Conservation (phyloP, 768 basidiomycete genomes). For the Lactarius pseudohatsudake region DNA sequence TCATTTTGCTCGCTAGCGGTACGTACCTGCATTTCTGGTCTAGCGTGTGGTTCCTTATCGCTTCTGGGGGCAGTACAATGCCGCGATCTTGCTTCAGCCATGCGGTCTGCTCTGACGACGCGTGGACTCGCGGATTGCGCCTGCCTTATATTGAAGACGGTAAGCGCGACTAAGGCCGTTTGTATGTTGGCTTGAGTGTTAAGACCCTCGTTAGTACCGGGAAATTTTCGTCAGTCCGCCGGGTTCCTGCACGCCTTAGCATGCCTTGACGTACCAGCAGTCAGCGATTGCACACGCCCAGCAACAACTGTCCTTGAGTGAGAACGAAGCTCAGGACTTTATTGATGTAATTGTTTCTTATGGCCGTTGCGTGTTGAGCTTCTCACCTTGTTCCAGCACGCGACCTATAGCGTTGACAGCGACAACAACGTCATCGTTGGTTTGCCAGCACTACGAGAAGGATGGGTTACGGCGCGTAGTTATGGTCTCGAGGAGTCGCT, state of each 20-base stretch:
- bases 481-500: slow-evolving; percentile 27
- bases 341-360: slow-evolving; percentile 19
- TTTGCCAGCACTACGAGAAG: slow-evolving; percentile 20
- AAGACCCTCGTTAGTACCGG: slow-evolving; percentile 18
- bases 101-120: slow-evolving; percentile 23
- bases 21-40: background rate
- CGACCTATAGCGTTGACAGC: slow-evolving; percentile 27
- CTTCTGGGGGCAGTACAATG: slow-evolving; percentile 19
- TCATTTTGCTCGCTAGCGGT: slow-evolving; percentile 54
- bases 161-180: background rate
- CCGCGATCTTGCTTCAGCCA: slow-evolving; percentile 23
- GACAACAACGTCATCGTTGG: slow-evolving; percentile 28
- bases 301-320: slow-evolving; percentile 24
- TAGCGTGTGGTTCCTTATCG: background rate
- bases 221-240: slow-evolving; percentile 23
- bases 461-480: slow-evolving; percentile 26
- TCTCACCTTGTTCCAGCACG: slow-evolving; percentile 15
- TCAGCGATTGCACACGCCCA: slow-evolving; percentile 27
- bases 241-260: background rate
- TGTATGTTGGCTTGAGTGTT: background rate
- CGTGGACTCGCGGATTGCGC: slow-evolving; percentile 22
- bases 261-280: slow-evolving; percentile 8
- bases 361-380: background rate
- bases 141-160: slow-evolving; percentile 24
- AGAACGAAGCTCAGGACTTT: slow-evolving; percentile 29